A percentile compares a stretch with the other conserved stretches of the same genome.
These are phyloP conservation scores for Lentinus tigrinus DNA, from an alignment of 768 basidiomycete genomes.

Conservation along the genomic window DNA sequence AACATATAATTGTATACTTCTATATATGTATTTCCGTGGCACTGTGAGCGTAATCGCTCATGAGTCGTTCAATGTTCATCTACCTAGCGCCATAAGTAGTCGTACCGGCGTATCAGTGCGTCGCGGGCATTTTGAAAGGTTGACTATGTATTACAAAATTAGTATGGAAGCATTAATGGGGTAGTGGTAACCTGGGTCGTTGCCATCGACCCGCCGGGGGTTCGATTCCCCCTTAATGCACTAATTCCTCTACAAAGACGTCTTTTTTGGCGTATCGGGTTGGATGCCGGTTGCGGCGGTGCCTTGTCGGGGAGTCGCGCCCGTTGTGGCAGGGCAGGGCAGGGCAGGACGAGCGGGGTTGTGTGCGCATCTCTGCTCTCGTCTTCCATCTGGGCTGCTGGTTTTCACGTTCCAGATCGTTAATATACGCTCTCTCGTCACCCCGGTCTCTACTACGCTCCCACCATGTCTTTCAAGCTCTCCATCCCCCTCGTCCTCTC, in stretches of 20 bases:
- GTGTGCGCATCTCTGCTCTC: background rate
- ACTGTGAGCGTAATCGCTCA: too few species aligned
- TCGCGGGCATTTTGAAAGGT: too few species aligned
- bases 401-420: conserved; percentile 8
- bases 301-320: background rate
- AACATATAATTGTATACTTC: too few species aligned
- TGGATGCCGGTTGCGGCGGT: background rate
- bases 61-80: too few species aligned
- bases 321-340: background rate
- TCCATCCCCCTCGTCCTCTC: conserved; percentile 8
- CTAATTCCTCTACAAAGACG: background rate
- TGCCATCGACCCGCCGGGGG: conserved; percentile 77
- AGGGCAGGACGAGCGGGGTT: too few species aligned
- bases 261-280: background rate
- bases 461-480: conserved; percentile 17
- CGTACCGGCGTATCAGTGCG: too few species aligned
- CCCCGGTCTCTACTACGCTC: conserved; percentile 11
- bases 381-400: conserved; percentile 17
- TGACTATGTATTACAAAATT: too few species aligned
- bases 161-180: conserved; percentile 35
- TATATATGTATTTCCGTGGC: too few species aligned
- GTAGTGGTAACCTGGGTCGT: conserved; percentile 38
- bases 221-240: conserved; percentile 89
- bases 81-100: too few species aligned
- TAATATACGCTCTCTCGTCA: background rate